Percentiles rank a stretch among this genome's conserved stretches.
phyloP scores from a whole-genome alignment of 192 early-diverging fungal genomes.

The Phlyctochytrium arcticum region DNA sequence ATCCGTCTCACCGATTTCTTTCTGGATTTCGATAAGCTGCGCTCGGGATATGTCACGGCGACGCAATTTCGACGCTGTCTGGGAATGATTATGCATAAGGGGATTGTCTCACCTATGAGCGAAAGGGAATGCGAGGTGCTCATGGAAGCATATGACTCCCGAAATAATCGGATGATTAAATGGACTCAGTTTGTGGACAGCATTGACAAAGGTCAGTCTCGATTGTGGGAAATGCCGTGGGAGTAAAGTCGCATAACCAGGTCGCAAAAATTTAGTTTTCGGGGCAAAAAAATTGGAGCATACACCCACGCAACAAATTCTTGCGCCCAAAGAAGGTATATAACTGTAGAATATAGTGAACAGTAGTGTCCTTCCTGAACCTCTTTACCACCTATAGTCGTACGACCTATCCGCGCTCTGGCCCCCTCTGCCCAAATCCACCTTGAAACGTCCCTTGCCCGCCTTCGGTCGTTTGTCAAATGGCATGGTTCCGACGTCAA shows the following conservation, averaged over 20 bases:
- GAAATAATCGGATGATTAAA: conserved; percentile 32
- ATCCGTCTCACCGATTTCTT: conserved; percentile 51
- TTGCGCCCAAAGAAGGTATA: conserved; percentile 37
- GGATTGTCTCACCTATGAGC: conserved; percentile 29
- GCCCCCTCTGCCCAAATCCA: conserved; percentile 31
- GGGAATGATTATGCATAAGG: conserved; percentile 37
- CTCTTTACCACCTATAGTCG: conserved; percentile 18
- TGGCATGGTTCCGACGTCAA: conserved; percentile 55
- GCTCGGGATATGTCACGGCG: conserved; percentile 41
- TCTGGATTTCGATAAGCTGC: conserved; percentile 49
- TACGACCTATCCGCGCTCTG: conserved; percentile 38
- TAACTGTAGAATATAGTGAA: neutral
- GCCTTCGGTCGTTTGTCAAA: conserved; percentile 43
- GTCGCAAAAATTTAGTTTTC: conserved; percentile 41
- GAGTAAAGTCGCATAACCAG: conserved; percentile 7
- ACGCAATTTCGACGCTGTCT: conserved; percentile 48
- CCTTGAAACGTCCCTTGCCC: conserved; percentile 37
- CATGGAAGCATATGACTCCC: conserved; percentile 30
- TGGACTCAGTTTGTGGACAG: conserved; percentile 48
- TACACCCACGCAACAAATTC: conserved; percentile 41
- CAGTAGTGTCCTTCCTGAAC: too few relatives aligned
- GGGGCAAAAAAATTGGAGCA: conserved; percentile 40
- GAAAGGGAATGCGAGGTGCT: conserved; percentile 37
- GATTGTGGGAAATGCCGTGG: too few relatives aligned
- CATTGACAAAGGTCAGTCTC: conserved; percentile 47